Evolutionary conservation across 192 early-diverging fungal genomes (phyloP).

Genomic region (Gaertneriomyces sp.): DNA sequence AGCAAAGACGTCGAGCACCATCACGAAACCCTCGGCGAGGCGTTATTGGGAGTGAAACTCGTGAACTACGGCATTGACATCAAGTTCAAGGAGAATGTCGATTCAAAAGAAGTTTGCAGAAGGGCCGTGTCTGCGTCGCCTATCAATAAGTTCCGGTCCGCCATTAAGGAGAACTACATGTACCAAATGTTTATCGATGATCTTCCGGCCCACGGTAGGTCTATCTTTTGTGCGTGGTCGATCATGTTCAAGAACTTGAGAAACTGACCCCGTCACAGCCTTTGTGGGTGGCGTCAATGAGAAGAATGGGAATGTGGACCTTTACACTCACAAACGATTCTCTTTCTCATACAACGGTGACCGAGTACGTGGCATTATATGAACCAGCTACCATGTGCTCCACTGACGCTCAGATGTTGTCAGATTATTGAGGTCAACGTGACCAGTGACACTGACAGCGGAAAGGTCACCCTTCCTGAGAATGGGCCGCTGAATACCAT

Average conservation of each 20-base stretch:
- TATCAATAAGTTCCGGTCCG: constrained; percentile 59
- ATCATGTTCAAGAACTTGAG: neutral
- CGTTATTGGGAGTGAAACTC: constrained; percentile 71
- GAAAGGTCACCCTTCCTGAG: constrained; percentile 7
- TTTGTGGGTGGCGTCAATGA: constrained; percentile 31
- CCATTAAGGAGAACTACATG: constrained; percentile 63
- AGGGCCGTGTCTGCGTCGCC: constrained; percentile 40
- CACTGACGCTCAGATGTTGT: constrained; percentile 45
- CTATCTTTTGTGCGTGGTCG: neutral
- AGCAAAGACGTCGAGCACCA: constrained; percentile 58
- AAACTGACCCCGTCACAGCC: neutral
- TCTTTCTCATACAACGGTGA: constrained; percentile 61
- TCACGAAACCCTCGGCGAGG: constrained; percentile 78
- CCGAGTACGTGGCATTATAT: constrained; percentile 31
- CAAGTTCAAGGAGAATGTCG: constrained; percentile 38
- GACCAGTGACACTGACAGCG: constrained; percentile 5
- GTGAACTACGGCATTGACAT: constrained; percentile 68
- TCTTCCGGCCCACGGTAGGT: constrained; percentile 50
- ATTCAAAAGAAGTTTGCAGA: constrained; percentile 47
- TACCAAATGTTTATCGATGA: constrained; percentile 60
- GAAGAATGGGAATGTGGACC: constrained; percentile 22
- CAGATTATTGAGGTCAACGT: constrained; percentile 40
- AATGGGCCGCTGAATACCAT: constrained; percentile 29
- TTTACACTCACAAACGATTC: constrained; percentile 65
- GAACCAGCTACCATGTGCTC: neutral